Percentiles rank a stretch among this genome's conserved stretches.
phyloP scores from a whole-genome alignment of 345 rosid species.

The Gossypium raimondii region DNA sequence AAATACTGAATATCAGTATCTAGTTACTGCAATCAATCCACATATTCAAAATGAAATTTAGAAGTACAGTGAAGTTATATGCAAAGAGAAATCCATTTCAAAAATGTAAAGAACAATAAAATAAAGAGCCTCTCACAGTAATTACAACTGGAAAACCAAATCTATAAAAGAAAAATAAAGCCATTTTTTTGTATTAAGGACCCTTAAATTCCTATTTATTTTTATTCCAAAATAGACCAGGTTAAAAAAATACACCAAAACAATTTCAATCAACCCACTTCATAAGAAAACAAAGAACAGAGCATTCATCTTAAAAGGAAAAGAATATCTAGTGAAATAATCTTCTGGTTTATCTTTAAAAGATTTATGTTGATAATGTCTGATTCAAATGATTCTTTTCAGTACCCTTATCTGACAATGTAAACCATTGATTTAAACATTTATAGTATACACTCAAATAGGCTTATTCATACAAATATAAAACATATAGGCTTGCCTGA shows the following conservation, averaged over 20 bases:
- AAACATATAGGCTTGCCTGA: slow-evolving; percentile 52
- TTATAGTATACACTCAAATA: not conserved
- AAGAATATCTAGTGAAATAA: not conserved
- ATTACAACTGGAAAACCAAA: not conserved
- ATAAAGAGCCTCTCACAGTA: not conserved
- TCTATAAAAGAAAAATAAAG: not conserved
- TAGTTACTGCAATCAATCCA: not conserved
- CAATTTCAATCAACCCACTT: not conserved
- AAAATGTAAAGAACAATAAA: not conserved
- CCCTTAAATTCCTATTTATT: not conserved
- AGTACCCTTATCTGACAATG: not conserved
- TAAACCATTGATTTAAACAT: too few relatives aligned
- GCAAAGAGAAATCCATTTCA: not conserved
- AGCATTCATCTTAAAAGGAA: not conserved
- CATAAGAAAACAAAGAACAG: not conserved
- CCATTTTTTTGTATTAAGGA: not conserved
- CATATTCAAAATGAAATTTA: not conserved
- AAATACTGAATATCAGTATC: not conserved
- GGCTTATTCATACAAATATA: not conserved
- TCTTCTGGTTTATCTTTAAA: not conserved
- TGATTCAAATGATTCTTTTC: not conserved
- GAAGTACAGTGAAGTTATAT: not conserved
- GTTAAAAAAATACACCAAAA: not conserved
- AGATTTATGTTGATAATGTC: not conserved
- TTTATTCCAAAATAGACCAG: not conserved